These are phyloP conservation scores for Podaxis sp. DNA, from an alignment of 768 basidiomycete species.

Conservation along the genomic window DNA sequence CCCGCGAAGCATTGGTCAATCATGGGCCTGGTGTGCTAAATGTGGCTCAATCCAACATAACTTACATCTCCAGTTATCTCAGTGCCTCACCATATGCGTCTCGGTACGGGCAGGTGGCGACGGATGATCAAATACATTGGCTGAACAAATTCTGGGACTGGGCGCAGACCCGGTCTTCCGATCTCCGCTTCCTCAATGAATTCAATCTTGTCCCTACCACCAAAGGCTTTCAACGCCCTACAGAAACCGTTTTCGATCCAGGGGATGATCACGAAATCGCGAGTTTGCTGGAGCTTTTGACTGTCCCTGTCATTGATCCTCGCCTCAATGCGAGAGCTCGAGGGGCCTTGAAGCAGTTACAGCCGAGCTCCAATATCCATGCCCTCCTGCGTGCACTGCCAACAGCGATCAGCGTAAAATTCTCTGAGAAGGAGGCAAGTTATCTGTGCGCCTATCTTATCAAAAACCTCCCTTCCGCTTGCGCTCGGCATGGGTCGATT, in stretches of 20 bases:
- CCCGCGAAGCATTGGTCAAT: not conserved
- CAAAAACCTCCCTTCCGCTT: constrained; percentile 7
- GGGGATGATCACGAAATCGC: constrained; percentile 9
- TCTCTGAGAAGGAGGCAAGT: not conserved
- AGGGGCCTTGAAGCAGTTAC: not conserved
- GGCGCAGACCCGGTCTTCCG: constrained; percentile 28
- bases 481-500: constrained; percentile 6
- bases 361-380: constrained; percentile 19
- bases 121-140: constrained; percentile 29
- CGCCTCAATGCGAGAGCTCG: constrained; percentile 23
- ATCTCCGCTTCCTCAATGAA: constrained; percentile 7
- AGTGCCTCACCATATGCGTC: not conserved
- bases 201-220: constrained; percentile 34
- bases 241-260: constrained; percentile 31
- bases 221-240: constrained; percentile 25
- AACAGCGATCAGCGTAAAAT: not conserved
- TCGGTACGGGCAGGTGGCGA: not conserved
- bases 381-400: constrained; percentile 29
- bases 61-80: constrained; percentile 31
- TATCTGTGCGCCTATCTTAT: constrained; percentile 8
- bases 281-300: constrained; percentile 25
- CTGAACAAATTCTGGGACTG: constrained; percentile 44
- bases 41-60: constrained; percentile 26
- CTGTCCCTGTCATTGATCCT: constrained; percentile 35
- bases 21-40: constrained; percentile 31